Evolutionary conservation across 805 yeast species (phyloP).

Genomic region (Saccharomycopsis fodiens): DNA sequence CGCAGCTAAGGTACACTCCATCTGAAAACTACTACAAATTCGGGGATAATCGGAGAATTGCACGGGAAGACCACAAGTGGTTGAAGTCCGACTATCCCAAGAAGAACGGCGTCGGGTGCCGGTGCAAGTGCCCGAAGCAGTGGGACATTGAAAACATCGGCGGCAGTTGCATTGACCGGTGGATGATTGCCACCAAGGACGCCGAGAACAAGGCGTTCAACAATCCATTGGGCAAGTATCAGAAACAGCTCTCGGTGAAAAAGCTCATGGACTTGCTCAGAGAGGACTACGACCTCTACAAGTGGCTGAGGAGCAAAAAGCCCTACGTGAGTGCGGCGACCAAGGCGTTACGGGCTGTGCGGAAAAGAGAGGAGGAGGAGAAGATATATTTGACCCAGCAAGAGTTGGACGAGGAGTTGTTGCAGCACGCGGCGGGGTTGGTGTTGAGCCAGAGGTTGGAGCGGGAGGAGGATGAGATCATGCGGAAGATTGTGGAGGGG

Average conservation of each 20-base stretch:
- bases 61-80: constrained; percentile 28
- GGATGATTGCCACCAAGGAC: constrained; percentile 33
- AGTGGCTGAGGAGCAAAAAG: constrained; percentile 1
- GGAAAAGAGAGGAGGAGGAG: constrained; percentile 14
- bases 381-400: constrained; percentile 3
- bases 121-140: constrained; percentile 72
- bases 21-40: constrained; percentile 28
- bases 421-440: constrained; percentile 11
- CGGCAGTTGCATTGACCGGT: constrained; percentile 43
- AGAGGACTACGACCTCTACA: constrained; percentile 24
- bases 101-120: constrained; percentile 64
- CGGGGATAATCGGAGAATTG: constrained; percentile 27
- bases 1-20: constrained; percentile 41
- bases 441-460: constrained; percentile 9
- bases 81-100: constrained; percentile 29
- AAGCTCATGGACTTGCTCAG: constrained; percentile 26
- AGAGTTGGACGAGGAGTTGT: constrained; percentile 16
- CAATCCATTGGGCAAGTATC: constrained; percentile 9
- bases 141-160: constrained; percentile 51
- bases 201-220: constrained; percentile 21
- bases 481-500: constrained; percentile 7
- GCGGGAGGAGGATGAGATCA: constrained; percentile 6
- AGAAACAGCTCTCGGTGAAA: constrained; percentile 11
- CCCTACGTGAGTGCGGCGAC: constrained; percentile 16
- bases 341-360: constrained; percentile 11